These are phyloP conservation scores for Botrytis cinerea DNA, from an alignment of 2,329 filamentous ascomycete species.

Conservation along the genomic window DNA sequence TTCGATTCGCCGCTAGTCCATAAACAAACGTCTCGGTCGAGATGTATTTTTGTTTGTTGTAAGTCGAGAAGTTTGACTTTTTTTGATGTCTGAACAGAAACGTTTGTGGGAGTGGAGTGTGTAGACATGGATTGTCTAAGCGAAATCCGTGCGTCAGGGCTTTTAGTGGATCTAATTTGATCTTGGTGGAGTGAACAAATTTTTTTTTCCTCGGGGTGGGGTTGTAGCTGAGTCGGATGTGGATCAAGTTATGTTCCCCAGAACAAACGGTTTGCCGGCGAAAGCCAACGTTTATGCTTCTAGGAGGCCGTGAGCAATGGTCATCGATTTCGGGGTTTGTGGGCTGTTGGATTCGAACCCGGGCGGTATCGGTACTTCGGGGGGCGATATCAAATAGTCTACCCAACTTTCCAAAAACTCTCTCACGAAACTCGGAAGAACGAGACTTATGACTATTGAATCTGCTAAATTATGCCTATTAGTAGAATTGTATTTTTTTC, in stretches of 20 bases:
- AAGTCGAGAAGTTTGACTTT: neutral
- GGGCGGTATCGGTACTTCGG: neutral
- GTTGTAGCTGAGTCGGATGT: neutral
- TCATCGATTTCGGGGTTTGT: neutral
- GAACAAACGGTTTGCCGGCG: neutral
- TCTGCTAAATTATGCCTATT: neutral
- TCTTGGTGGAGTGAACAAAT: neutral
- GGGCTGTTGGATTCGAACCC: neutral
- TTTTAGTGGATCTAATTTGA: neutral
- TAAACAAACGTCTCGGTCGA: accelerated
- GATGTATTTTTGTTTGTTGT: accelerated
- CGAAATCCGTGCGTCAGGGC: neutral
- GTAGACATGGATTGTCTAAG: neutral
- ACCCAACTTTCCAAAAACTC: neutral
- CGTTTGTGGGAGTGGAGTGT: neutral
- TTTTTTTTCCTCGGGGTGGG: neutral
- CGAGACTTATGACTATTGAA: neutral
- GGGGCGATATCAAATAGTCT: neutral
- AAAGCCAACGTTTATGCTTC: neutral
- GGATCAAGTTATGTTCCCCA: neutral
- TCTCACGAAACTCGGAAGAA: neutral
- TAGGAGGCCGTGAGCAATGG: neutral
- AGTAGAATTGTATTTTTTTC: neutral
- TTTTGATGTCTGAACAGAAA: neutral
- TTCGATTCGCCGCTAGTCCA: slow-evolving; percentile 7